phyloP scores from a whole-genome alignment of 805 yeast species.

The Candida morakotiae region DNA sequence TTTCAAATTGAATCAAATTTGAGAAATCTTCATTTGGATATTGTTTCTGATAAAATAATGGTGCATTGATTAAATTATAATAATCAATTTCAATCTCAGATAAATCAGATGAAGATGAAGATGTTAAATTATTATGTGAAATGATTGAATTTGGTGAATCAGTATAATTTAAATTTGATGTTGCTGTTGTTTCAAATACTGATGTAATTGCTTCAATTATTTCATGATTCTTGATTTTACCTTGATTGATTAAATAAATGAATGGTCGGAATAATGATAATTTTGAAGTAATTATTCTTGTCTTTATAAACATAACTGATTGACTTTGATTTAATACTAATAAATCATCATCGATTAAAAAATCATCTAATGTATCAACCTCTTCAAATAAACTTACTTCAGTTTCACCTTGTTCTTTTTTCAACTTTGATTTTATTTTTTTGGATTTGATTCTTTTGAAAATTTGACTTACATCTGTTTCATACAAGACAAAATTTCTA shows the following conservation, averaged over 20 bases:
- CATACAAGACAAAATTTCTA: slow-evolving; percentile 28
- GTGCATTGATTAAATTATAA: slow-evolving; percentile 20
- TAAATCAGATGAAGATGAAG: slow-evolving; percentile 3
- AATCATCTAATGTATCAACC: slow-evolving; percentile 29
- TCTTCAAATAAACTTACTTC: too few species aligned
- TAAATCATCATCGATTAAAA: slow-evolving; percentile 29
- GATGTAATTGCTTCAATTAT: slow-evolving; percentile 22
- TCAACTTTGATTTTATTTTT: slow-evolving; percentile 12
- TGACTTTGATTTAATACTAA: slow-evolving; percentile 32
- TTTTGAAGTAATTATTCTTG: slow-evolving; percentile 31
- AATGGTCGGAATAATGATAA: slow-evolving; percentile 31
- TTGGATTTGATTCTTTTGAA: slow-evolving; percentile 22
- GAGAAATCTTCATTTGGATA: slow-evolving; percentile 31
- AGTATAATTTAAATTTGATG: not conserved
- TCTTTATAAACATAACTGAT: slow-evolving; percentile 34
- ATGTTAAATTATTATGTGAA: slow-evolving; percentile 7
- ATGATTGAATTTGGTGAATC: slow-evolving; percentile 11
- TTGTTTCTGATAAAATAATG: slow-evolving; percentile 22
- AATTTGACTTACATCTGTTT: slow-evolving; percentile 26
- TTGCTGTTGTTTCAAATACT: slow-evolving; percentile 8
- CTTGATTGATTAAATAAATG: slow-evolving; percentile 27
- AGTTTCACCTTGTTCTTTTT: too few species aligned
- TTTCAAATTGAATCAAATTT: slow-evolving; percentile 17
- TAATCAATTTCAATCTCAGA: slow-evolving; percentile 15
- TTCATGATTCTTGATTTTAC: slow-evolving; percentile 22